Percentiles rank a stretch among this genome's conserved stretches.
phyloP scores from a whole-genome alignment of 2,329 filamentous ascomycete species.

The Ceratocystis huliohia region DNA sequence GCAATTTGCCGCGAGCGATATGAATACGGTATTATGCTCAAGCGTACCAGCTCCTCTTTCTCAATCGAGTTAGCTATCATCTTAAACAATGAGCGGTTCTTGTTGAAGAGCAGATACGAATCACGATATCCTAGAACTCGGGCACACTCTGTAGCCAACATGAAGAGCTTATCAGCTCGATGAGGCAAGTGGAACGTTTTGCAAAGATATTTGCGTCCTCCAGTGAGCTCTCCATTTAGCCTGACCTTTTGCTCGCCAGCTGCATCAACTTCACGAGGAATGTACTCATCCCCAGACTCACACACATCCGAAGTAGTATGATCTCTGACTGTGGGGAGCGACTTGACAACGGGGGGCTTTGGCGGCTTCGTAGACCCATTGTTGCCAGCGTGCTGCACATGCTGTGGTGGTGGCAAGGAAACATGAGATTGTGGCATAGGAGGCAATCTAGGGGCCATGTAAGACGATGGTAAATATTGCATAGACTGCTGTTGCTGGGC shows the following conservation, averaged over 20 bases:
- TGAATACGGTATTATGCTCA: constrained; percentile 93
- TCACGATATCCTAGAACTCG: constrained; percentile 87
- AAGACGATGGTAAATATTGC: constrained; percentile 29
- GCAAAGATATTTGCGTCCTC: constrained; percentile 78
- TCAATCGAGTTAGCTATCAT: constrained; percentile 94
- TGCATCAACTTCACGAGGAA: constrained; percentile 85
- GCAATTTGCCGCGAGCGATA: constrained; percentile 98
- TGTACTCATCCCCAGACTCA: constrained; percentile 80
- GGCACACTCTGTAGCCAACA: constrained; percentile 96
- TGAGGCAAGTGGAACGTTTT: constrained; percentile 87
- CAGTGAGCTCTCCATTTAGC: constrained; percentile 65
- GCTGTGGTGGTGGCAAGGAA: background rate
- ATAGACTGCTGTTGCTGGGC: constrained; percentile 37
- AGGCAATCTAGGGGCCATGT: constrained; percentile 22
- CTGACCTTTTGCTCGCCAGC: constrained; percentile 91
- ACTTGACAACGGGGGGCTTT: constrained; percentile 58
- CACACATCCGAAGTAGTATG: constrained; percentile 95
- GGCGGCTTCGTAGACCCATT: constrained; percentile 62
- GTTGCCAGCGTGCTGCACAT: constrained; percentile 21
- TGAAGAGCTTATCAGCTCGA: constrained; percentile 86
- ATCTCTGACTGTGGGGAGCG: constrained; percentile 85
- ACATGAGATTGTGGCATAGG: constrained; percentile 28
- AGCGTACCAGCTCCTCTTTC: constrained; percentile 89
- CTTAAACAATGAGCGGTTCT: constrained; percentile 91
- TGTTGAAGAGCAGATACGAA: constrained; percentile 97